These are phyloP conservation scores for Moringa oleifera DNA, from an alignment of 345 rosid species.

Conservation along the genomic window DNA sequence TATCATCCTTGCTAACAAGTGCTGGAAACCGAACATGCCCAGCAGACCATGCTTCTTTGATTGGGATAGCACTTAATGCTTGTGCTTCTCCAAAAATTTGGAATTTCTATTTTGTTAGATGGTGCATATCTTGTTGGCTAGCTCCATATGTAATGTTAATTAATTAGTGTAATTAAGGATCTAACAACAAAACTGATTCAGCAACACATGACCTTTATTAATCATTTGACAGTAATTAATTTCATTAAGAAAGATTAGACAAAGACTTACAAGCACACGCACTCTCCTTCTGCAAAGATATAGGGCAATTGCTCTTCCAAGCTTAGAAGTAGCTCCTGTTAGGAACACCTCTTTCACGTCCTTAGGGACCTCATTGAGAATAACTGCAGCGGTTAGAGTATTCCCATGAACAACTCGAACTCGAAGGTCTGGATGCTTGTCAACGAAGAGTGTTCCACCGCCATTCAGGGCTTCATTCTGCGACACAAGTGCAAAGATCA, in stretches of 20 bases:
- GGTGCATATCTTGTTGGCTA: too few relatives aligned
- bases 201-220: too few relatives aligned
- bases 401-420: constrained; percentile 97
- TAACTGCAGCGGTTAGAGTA: constrained; percentile 95
- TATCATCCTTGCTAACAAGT: too few relatives aligned
- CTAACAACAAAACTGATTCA: too few relatives aligned
- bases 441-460: constrained; percentile 86
- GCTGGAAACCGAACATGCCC: too few relatives aligned
- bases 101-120: not conserved
- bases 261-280: constrained; percentile 69
- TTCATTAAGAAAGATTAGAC: not conserved
- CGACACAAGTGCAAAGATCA: constrained; percentile 3
- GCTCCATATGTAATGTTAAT: too few relatives aligned
- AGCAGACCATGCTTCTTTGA: too few relatives aligned
- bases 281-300: constrained; percentile 78
- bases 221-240: too few relatives aligned
- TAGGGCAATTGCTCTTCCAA: constrained; percentile 95
- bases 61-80: too few relatives aligned
- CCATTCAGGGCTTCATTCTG: constrained; percentile 97
- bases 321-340: constrained; percentile 97
- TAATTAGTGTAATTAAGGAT: too few relatives aligned
- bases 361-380: constrained; percentile 64
- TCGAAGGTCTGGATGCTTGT: constrained; percentile 70
- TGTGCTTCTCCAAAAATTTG: constrained; percentile 1
- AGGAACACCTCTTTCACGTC: constrained; percentile 83